Conservation (phyloP, 2,329 filamentous ascomycete genomes). For the Seiridium unicorne region DNA sequence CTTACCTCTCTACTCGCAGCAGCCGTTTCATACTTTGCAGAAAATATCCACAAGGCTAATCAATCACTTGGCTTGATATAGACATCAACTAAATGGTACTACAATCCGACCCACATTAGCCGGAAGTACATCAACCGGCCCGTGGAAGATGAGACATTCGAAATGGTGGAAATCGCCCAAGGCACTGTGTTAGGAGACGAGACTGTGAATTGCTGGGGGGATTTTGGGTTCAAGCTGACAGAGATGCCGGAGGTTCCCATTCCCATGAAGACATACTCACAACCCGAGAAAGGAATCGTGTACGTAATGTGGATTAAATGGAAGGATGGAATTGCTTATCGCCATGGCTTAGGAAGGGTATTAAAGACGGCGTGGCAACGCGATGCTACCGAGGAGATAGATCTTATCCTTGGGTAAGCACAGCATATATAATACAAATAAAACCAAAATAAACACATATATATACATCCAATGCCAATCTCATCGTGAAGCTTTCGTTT, state of each 20-base stretch:
- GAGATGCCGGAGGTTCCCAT: background rate
- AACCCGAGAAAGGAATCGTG: background rate
- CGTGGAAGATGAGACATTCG: background rate
- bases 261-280: background rate
- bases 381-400: background rate
- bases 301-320: background rate
- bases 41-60: too few relatives aligned
- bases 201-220: background rate
- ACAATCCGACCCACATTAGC: background rate
- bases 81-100: background rate
- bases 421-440: background rate
- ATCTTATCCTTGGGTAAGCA: background rate
- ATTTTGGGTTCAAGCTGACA: background rate
- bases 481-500: too few relatives aligned
- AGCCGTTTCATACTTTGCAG: too few relatives aligned
- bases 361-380: background rate
- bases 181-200: background rate
- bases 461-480: background rate
- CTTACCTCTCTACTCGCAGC: too few relatives aligned
- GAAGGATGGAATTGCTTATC: background rate
- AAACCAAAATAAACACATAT: background rate
- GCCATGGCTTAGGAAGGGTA: background rate
- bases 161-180: background rate
- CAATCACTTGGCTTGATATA: too few relatives aligned
- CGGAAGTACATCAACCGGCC: background rate